A percentile compares a stretch with the other conserved stretches of the same genome.
Conservation (phyloP, 225 moss, liverwort and hornwort species). For the Sphagnum tenellum region DNA sequence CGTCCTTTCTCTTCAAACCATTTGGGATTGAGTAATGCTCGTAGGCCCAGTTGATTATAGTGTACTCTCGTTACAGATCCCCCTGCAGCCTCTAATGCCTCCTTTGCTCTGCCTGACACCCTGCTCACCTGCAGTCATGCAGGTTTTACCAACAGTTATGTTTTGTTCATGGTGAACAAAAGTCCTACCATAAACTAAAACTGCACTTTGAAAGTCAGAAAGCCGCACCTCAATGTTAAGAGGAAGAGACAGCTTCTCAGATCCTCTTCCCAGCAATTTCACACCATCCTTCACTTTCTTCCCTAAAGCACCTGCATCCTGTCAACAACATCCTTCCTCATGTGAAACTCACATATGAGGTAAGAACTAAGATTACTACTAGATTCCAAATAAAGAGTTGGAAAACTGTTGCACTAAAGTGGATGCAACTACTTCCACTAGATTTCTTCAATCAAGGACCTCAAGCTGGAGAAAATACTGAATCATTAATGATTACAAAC, state of each 20-base stretch:
- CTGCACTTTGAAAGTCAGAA: not conserved
- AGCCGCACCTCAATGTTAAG: constrained; percentile 75
- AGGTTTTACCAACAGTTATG: too few species aligned
- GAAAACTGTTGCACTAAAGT: too few species aligned
- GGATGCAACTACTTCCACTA: too few species aligned
- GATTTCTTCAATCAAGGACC: too few species aligned
- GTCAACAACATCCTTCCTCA: constrained; percentile 1
- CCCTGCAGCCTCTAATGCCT: constrained; percentile 90
- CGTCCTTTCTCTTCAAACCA: constrained; percentile 96
- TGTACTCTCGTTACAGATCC: constrained; percentile 86
- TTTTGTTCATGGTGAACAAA: too few species aligned
- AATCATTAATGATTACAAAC: too few species aligned
- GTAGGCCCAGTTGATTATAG: constrained; percentile 82
- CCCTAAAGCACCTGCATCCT: constrained; percentile 91
- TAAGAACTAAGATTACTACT: too few species aligned
- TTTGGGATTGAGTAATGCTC: constrained; percentile 82
- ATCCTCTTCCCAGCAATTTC: constrained; percentile 82
- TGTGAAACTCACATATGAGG: too few species aligned
- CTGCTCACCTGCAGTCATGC: constrained; percentile 65
- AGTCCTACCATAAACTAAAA: too few species aligned
- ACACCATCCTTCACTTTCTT: constrained; percentile 89
- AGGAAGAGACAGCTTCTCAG: constrained; percentile 65
- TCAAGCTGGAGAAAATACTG: too few species aligned
- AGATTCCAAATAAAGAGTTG: too few species aligned
- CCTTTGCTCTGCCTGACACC: constrained; percentile 84